phyloP scores from a whole-genome alignment of 306 rosid genomes.

The Dalbergia oliveri region DNA sequence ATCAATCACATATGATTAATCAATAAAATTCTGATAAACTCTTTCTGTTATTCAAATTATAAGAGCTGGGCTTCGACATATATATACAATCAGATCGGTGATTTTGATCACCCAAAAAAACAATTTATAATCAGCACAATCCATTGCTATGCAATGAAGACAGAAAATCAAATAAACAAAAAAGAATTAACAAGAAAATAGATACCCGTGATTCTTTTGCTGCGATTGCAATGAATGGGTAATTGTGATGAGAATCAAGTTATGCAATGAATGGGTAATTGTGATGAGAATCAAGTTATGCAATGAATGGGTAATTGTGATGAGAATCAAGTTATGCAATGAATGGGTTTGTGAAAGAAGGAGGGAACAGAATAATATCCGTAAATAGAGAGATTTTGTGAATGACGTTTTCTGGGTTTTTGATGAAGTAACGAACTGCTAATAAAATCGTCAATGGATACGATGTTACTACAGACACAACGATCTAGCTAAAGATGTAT shows the following conservation, averaged over 20 bases:
- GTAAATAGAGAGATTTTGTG: background rate
- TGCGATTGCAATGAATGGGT: background rate
- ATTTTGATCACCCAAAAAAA: constrained; percentile 3
- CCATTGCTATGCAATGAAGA: constrained; percentile 12
- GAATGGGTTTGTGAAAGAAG: background rate
- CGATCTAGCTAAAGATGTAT: background rate
- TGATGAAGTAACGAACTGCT: background rate
- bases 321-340: background rate
- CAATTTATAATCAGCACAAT: constrained; percentile 22
- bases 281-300: background rate
- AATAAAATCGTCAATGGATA: background rate
- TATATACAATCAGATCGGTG: constrained; percentile 35
- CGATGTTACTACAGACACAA: background rate
- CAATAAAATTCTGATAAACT: constrained; percentile 8
- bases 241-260: background rate
- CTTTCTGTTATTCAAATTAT: background rate
- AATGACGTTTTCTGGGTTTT: background rate
- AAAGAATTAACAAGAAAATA: too few species aligned
- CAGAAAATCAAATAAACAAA: background rate
- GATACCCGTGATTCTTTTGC: constrained; percentile 2
- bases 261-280: background rate
- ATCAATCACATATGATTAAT: background rate
- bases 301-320: too few species aligned
- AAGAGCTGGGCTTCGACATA: background rate
- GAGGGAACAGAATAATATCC: background rate